These are phyloP conservation scores for Acanthamoeba culbertsoni DNA, from an alignment of 208 protist genomes.

Conservation along the genomic window DNA sequence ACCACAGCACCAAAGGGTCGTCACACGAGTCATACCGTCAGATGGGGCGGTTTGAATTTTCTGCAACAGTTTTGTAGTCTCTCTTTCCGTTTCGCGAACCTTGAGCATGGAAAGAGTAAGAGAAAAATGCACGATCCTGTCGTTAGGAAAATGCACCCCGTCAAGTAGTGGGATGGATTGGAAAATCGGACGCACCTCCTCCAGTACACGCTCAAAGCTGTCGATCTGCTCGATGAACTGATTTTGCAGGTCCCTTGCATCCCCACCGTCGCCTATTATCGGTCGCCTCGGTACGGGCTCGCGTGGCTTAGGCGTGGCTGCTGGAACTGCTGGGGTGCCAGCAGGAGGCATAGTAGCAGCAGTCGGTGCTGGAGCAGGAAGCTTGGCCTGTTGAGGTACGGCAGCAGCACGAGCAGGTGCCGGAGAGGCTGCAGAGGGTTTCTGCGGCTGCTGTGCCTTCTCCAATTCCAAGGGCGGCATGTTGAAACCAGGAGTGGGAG, in stretches of 20 bases:
- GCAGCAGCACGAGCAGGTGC: too few relatives aligned
- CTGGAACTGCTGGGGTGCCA: neutral
- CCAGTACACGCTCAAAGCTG: neutral
- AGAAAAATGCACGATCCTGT: neutral
- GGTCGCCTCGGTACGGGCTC: neutral
- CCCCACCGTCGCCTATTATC: neutral
- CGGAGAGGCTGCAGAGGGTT: too few relatives aligned
- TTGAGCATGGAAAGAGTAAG: neutral
- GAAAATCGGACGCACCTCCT: neutral
- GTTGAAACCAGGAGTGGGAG: too few relatives aligned
- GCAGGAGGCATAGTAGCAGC: neutral
- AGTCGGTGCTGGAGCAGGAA: neutral
- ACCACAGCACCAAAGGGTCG: neutral
- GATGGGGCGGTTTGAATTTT: neutral
- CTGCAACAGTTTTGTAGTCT: neutral
- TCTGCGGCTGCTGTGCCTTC: neutral
- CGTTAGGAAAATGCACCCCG: neutral
- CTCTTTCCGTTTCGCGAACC: neutral
- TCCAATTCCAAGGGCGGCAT: neutral
- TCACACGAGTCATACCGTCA: neutral
- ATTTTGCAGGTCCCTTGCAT: neutral
- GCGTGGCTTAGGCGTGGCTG: neutral
- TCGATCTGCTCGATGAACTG: constrained; percentile 43
- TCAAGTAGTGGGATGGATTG: neutral
- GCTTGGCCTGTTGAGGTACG: neutral